Percentiles rank a stretch among this genome's conserved stretches.
These are phyloP conservation scores for Colletotrichum lentis DNA, from an alignment of 2,329 filamentous ascomycete genomes.

Conservation along the genomic window DNA sequence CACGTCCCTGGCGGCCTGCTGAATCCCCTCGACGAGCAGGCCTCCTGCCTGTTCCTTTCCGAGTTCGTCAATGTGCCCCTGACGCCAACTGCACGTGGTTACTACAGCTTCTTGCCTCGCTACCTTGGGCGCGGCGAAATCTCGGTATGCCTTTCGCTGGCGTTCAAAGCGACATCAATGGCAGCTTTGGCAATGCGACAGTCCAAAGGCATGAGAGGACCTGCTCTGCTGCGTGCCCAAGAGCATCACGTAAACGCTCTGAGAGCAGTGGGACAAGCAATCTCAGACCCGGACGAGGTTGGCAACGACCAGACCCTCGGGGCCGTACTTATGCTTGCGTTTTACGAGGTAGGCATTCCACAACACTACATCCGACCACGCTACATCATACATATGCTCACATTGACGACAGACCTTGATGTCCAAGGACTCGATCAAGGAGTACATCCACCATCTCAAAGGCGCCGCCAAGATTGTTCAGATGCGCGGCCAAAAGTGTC, in stretches of 20 bases:
- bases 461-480: constrained; percentile 40
- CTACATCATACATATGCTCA: neutral
- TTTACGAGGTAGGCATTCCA: constrained; percentile 30
- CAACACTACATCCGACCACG: accelerated
- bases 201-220: constrained; percentile 9
- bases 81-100: constrained; percentile 22
- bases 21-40: constrained; percentile 34
- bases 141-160: constrained; percentile 28
- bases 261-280: constrained; percentile 29
- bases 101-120: constrained; percentile 33
- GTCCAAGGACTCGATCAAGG: constrained; percentile 38
- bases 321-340: constrained; percentile 37
- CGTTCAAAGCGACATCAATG: constrained; percentile 38
- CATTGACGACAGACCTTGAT: constrained; percentile 23
- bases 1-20: constrained; percentile 25
- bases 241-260: constrained; percentile 36
- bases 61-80: constrained; percentile 36
- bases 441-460: constrained; percentile 41
- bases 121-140: constrained; percentile 30
- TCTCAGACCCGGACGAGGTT: constrained; percentile 29
- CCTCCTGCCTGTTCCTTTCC: constrained; percentile 36
- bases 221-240: constrained; percentile 29
- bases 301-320: constrained; percentile 36
- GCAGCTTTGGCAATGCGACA: constrained; percentile 34
- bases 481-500: constrained; percentile 34